Percentiles rank a stretch among this genome's conserved stretches.
These are phyloP conservation scores for Castanospermum australe DNA, from an alignment of 306 rosid species.

Conservation along the genomic window DNA sequence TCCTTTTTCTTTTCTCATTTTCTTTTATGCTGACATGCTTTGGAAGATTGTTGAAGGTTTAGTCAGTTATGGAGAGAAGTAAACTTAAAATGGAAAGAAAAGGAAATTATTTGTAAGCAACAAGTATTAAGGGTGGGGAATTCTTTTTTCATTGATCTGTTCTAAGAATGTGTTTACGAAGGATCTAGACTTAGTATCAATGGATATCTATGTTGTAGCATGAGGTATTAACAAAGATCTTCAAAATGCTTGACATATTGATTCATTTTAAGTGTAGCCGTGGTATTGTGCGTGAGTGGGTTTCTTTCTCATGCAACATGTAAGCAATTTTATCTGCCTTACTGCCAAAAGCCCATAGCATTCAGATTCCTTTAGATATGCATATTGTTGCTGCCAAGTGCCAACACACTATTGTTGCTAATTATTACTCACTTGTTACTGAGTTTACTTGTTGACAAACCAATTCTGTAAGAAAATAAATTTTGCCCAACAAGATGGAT, in stretches of 20 bases:
- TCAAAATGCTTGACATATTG: conserved; percentile 3
- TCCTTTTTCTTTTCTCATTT: conserved; percentile 1
- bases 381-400: conserved; percentile 1
- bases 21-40: conserved; percentile 10
- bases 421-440: neutral
- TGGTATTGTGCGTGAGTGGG: conserved; percentile 2
- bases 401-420: conserved; percentile 9
- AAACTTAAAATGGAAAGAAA: neutral
- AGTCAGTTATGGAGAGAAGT: neutral
- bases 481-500: conserved; percentile 8
- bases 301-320: conserved; percentile 25
- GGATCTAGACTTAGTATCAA: neutral
- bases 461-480: neutral
- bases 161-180: neutral
- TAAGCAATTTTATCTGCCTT: conserved; percentile 20
- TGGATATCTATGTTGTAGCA: conserved; percentile 8
- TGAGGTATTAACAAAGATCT: neutral
- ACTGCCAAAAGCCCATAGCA: neutral
- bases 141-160: neutral
- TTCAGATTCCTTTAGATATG: neutral
- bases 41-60: conserved; percentile 12
- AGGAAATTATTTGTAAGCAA: neutral
- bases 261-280: neutral
- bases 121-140: neutral
- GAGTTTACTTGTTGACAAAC: neutral